Base-by-base conservation (phyloP, 768 basidiomycete genomes). In the Leccinum sublutescens region DNA sequence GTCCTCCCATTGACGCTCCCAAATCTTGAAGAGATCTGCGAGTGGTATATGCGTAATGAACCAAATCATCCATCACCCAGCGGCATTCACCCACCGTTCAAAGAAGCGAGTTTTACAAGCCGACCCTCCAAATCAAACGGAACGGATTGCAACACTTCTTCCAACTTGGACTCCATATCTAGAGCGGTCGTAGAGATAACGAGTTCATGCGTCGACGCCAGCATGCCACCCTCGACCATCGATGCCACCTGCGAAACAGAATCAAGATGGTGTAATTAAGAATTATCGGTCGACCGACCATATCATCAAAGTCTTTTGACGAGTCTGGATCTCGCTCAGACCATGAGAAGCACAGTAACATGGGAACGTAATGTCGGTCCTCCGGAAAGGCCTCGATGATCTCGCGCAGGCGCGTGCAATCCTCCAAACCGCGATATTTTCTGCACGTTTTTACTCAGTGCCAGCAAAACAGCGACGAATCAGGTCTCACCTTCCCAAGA, bases 391-490 rank as follows among this genome's bases (percentile, higher is more conserved):
- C 68, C 52, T 82, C 76, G 29, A 90, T 68, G 19, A 89, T 75
- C 58, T 89, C 85, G 34, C 88, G 82, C 21, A 92, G 72, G 23
- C 90, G 84, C 29, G 84, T 73, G 64, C 87, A 89, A 67, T 92
- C 90, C 60, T 89, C 89, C 29, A 91, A 73, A 40, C 85, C 73
- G 5, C 84, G 84, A 67, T 85, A 89, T 77, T 89, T 87, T 65
- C 87, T 89, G 64, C 0, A 38, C 52, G 21, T 19, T 3, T 40
- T 56, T 25, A 23, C 27, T 62, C 36, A 64, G 53, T 33, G 47
- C 27, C 31, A 5, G 43, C 21, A 52, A 23, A 53, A 50, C 19
- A 54, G 9, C 3, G 56, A 45, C 5, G 17, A 14, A 5, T 40
- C 11, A 12, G 8, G 5, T 71, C 77, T 31, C 55, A 90, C 89